Evolutionary conservation across 1,284 basidiomycete species (phyloP).

Genomic region (Leccinum fuscescens): DNA sequence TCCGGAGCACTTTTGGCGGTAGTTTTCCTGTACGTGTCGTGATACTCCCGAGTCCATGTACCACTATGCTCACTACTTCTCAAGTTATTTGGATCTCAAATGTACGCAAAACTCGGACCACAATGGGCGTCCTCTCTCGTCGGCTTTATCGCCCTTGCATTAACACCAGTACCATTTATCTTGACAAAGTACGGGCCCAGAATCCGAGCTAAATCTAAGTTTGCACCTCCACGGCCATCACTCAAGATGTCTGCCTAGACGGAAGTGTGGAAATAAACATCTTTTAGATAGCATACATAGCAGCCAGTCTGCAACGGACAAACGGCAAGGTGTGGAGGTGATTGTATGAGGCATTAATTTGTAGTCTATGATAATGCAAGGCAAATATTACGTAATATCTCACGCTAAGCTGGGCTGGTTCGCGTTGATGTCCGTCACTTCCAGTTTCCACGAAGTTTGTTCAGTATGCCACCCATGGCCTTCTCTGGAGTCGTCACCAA

Average conservation of each 20-base stretch:
- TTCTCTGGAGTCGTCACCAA: conserved; percentile 73
- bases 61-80: conserved; percentile 11
- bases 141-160: conserved; percentile 47
- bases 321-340: too few species aligned
- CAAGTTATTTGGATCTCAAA: conserved; percentile 50
- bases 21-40: conserved; percentile 50
- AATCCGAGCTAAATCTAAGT: conserved; percentile 44
- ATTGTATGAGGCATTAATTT: background rate
- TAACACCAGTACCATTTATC: conserved; percentile 57
- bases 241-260: conserved; percentile 18
- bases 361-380: too few species aligned
- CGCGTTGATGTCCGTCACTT: background rate
- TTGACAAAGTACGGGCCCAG: conserved; percentile 47
- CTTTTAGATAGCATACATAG: background rate
- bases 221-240: conserved; percentile 33
- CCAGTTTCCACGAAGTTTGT: background rate
- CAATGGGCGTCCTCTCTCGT: conserved; percentile 58
- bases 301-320: background rate
- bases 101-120: conserved; percentile 50
- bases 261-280: background rate
- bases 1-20: conserved; percentile 56
- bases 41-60: background rate
- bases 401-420: background rate
- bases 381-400: background rate
- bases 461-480: conserved; percentile 69